Conservation (phyloP, 108 stramenopile species). For the Mayamaea pseudoterrestris region DNA sequence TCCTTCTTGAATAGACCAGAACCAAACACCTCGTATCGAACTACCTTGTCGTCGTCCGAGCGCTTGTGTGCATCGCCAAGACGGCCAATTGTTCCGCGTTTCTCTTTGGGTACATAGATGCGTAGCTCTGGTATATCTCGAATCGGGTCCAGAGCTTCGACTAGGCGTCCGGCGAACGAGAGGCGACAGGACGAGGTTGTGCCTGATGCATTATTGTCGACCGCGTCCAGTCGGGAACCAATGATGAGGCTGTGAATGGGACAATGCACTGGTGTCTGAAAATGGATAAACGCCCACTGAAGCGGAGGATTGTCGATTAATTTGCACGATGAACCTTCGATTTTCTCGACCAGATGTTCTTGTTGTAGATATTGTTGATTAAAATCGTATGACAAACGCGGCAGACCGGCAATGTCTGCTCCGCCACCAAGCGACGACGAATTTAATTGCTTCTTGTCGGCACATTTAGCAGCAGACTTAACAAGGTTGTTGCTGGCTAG, state of each 20-base stretch:
- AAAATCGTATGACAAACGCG: slow-evolving; percentile 60
- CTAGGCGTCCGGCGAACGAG: slow-evolving; percentile 84
- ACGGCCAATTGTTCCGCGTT: slow-evolving; percentile 34
- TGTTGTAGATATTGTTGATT: slow-evolving; percentile 63
- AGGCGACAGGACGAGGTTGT: slow-evolving; percentile 66
- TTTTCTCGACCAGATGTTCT: slow-evolving; percentile 58
- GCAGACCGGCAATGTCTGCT: slow-evolving; percentile 66
- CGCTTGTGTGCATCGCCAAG: slow-evolving; percentile 74
- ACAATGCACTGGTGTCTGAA: slow-evolving; percentile 84
- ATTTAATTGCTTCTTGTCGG: slow-evolving; percentile 11
- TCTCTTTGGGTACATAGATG: slow-evolving; percentile 73
- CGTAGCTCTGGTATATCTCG: slow-evolving; percentile 30
- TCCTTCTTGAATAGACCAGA: slow-evolving; percentile 82
- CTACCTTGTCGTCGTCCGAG: slow-evolving; percentile 50
- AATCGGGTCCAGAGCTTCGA: slow-evolving; percentile 36
- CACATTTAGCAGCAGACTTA: neutral
- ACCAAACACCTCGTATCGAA: slow-evolving; percentile 81
- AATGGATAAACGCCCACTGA: slow-evolving; percentile 89
- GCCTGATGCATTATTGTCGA: slow-evolving; percentile 32
- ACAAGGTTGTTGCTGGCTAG: slow-evolving; percentile 1
- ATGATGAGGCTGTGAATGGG: slow-evolving; percentile 80
- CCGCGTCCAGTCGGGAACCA: slow-evolving; percentile 84
- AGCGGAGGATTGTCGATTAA: slow-evolving; percentile 12
- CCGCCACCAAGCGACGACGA: slow-evolving; percentile 65
- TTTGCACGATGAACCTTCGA: slow-evolving; percentile 16